Base-by-base conservation (phyloP, 345 rosid genomes). In the Linum lewisii region DNA sequence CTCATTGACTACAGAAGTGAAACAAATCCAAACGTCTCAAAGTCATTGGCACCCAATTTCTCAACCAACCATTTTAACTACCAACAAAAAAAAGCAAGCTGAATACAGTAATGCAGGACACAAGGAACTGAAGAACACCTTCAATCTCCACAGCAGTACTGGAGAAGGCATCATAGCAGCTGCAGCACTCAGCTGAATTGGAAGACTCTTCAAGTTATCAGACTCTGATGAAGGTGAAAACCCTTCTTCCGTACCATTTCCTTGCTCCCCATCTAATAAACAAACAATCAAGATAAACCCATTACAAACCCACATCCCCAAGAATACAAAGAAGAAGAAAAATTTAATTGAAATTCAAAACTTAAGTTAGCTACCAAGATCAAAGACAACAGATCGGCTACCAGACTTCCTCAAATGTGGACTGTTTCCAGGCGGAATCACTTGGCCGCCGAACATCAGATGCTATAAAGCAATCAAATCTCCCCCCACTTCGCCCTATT, bases 331-430 rank as follows among this genome's bases (percentile, higher is more conserved):
- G 15, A 21, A 60, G 55, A 7, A 13, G 16, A 32, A 1, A 6
- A 29, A 50, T 42, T 42, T 11, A 42, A 11, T 38, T 56, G 22
- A 14, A 15, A 24, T 9, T 24, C 37, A 11, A 20, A 53, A 54
- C 51, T 24, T 24, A 10, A 13, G 51, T 59, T 21, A 45, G 45
- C 53, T 81, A 89, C 97, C 97, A 60, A 76, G 74, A 84, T 87
- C 91, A 62, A 73, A 63, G 66, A 87, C 75, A 29, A 79, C 75
- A 10, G 75, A 68, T 68, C 87, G 81, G 79, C 91, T 82, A 72
- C 92, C 92, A n/a, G 95, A 71, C 82, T 82, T 85, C 82, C 92
- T 86, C 65, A 85, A 74, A 72, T 87, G 92, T 26, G 91, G 86
- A 68, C 89, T 86, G 63, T 81, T 79, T 54, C 62, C 70, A 42